Base-by-base conservation (phyloP, 768 basidiomycete genomes). In the Cyclocybe cylindracea region DNA sequence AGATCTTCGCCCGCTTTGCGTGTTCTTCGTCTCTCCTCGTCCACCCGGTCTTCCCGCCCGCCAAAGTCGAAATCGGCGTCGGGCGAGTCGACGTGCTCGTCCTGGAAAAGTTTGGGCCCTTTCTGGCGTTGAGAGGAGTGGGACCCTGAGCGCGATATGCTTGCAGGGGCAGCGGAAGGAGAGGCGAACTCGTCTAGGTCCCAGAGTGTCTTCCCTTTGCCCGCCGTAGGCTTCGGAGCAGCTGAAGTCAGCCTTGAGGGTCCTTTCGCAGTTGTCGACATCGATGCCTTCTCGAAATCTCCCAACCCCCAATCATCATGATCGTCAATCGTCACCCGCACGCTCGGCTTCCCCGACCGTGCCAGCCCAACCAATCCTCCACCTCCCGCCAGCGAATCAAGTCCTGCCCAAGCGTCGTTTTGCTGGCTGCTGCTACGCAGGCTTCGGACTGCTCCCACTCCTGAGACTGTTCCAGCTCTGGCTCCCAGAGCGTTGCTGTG, bases 21-120 rank as follows among this genome's bases (percentile, higher is more conserved):
- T 19, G 24, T 24, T 24, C 24, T 24, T 2, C 24, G 24, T 24
- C 47, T 35, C 36, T 24, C 50, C 32, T 37, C 47, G 13, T 53
- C 51, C 16, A 50, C 46, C 11, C 53, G 50, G 55, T 64, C 71
- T 50, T 74, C 76, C 0, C 76, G 75, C 48, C 80, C 76, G 40
- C 84, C 87, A 66, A 88, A 86, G 65, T 88, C 84, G 59, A 90
- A 87, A 32, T 66, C 59, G 52, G 80, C 78, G 44, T 79, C 76
- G 0, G 80, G 79, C 16, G 71, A 63, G 40, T 60, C 57, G 24
- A 64, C 47, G 4, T 50, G 35, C n/a, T 47, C 44, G 10, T 32
- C 43, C 3, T 50, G 39, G 33, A 13, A 18, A 32, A 10, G 29
- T 44, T 33, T 43, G 24, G 46, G 40, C 31, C 51, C 29, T 34